These are phyloP conservation scores for Nepenthes mirabilis DNA, from an alignment of 148 eudicot genomes.

Conservation along the genomic window DNA sequence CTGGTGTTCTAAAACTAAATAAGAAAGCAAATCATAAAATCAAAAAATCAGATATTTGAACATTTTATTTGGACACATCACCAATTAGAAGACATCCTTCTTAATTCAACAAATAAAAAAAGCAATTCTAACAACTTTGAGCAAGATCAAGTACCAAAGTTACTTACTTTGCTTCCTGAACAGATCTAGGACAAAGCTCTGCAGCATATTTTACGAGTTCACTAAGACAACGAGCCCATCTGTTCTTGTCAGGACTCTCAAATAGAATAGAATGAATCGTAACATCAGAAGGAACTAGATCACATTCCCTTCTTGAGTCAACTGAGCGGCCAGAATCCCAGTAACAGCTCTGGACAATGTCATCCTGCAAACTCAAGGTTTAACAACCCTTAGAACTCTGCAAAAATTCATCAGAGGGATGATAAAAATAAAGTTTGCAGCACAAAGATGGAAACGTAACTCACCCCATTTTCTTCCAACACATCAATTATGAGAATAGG, in stretches of 20 bases:
- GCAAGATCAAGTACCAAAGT: neutral
- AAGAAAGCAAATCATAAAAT: no score
- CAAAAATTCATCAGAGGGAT: neutral
- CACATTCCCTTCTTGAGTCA: conserved; percentile 85
- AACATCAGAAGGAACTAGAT: conserved; percentile 82
- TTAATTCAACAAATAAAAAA: no score
- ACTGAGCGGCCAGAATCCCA: conserved; percentile 96
- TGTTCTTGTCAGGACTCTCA: conserved; percentile 96
- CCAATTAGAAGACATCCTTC: neutral
- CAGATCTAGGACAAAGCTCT: conserved; percentile 94
- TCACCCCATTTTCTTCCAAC: conserved; percentile 93
- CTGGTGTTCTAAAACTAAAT: no score
- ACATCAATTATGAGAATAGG: conserved; percentile 94
- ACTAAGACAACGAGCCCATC: conserved; percentile 95
- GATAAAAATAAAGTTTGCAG: neutral
- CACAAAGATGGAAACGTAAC: conserved; percentile 11
- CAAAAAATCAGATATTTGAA: no score
- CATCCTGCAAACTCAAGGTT: conserved; percentile 50
- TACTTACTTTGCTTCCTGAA: conserved; percentile 92
- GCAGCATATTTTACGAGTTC: conserved; percentile 94
- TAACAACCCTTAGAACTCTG: neutral
- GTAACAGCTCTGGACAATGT: conserved; percentile 95
- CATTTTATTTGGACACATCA: neutral
- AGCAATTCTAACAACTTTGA: neutral
- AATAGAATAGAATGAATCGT: conserved; percentile 81